Conservation (phyloP, 495 filamentous ascomycete genomes). For the Schizothecium vesticola region DNA sequence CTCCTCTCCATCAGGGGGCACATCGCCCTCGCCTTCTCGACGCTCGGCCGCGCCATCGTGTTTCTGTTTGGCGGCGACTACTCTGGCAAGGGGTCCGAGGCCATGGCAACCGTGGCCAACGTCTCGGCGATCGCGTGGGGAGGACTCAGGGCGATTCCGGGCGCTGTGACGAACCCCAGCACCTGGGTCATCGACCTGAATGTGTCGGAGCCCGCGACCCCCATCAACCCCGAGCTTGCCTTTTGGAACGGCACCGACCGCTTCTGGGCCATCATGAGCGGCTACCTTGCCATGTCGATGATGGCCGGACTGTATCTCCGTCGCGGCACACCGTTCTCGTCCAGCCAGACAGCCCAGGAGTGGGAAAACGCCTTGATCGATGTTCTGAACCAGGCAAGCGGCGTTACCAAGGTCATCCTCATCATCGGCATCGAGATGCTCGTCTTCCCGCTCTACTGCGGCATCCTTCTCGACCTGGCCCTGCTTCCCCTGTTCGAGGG, state of each 20-base stretch:
- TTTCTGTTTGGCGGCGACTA: constrained; percentile 34
- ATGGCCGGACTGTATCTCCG: constrained; percentile 73
- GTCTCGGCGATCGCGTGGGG: constrained; percentile 11
- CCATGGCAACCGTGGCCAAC: constrained; percentile 5
- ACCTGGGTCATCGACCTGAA: constrained; percentile 49
- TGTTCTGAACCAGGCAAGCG: constrained; percentile 82
- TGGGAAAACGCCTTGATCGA: constrained; percentile 79
- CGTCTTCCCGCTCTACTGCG: constrained; percentile 92
- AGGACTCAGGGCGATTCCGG: constrained; percentile 11
- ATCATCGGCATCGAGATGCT: constrained; percentile 99
- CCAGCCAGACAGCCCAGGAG: constrained; percentile 58
- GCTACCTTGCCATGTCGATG: constrained; percentile 70
- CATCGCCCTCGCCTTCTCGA: constrained; percentile 23
- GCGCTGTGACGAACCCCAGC: constrained; percentile 25
- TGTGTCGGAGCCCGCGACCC: constrained; percentile 29
- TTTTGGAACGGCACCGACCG: constrained; percentile 75
- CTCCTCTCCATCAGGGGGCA: constrained; percentile 34
- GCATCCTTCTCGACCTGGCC: constrained; percentile 81
- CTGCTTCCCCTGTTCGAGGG: constrained; percentile 81
- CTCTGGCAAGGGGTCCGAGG: constrained; percentile 19
- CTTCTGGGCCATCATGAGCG: constrained; percentile 70
- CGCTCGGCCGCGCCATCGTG: constrained; percentile 16
- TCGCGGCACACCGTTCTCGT: constrained; percentile 59
- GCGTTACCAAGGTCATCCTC: constrained; percentile 94
- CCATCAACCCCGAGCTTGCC: constrained; percentile 57